Conservation (phyloP, 768 basidiomycete genomes). For the Pulveroboletus frians region DNA sequence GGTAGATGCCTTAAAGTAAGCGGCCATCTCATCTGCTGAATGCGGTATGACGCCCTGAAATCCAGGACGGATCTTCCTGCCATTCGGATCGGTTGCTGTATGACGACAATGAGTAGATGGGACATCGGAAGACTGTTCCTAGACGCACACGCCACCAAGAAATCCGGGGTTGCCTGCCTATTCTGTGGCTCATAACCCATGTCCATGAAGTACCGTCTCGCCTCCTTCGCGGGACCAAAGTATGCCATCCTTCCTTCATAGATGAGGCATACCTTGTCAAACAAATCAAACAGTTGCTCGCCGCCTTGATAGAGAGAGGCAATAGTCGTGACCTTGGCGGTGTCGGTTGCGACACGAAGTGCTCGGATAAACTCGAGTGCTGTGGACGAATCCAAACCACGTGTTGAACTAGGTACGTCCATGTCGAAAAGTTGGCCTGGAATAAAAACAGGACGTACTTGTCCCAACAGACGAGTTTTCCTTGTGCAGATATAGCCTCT, state of each 20-base stretch:
- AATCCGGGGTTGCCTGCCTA: slow-evolving; percentile 58
- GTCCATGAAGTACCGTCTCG: not conserved
- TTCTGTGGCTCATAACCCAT: slow-evolving; percentile 44
- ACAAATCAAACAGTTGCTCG: slow-evolving; percentile 57
- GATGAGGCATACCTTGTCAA: slow-evolving; percentile 42
- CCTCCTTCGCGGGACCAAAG: slow-evolving; percentile 2
- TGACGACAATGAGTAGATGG: not conserved
- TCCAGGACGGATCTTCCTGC: slow-evolving; percentile 45
- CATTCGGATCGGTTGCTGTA: slow-evolving; percentile 53
- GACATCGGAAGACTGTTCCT: slow-evolving; percentile 24
- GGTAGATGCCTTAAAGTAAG: slow-evolving; percentile 39
- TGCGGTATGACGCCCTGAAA: slow-evolving; percentile 40
- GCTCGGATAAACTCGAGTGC: slow-evolving; percentile 69
- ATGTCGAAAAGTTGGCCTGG: not conserved
- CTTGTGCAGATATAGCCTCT: slow-evolving; percentile 57
- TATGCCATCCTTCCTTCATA: slow-evolving; percentile 8
- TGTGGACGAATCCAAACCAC: slow-evolving; percentile 63
- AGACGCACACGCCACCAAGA: slow-evolving; percentile 41
- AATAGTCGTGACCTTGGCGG: slow-evolving; percentile 51
- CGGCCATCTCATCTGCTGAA: slow-evolving; percentile 54
- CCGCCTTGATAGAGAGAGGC: slow-evolving; percentile 86
- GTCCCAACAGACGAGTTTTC: slow-evolving; percentile 62
- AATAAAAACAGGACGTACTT: slow-evolving; percentile 41
- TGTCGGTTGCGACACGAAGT: slow-evolving; percentile 59
- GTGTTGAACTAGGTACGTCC: slow-evolving; percentile 46